Evolutionary conservation across 1,284 basidiomycete genomes (phyloP).

Genomic region (Bondarzewia mesenterica): DNA sequence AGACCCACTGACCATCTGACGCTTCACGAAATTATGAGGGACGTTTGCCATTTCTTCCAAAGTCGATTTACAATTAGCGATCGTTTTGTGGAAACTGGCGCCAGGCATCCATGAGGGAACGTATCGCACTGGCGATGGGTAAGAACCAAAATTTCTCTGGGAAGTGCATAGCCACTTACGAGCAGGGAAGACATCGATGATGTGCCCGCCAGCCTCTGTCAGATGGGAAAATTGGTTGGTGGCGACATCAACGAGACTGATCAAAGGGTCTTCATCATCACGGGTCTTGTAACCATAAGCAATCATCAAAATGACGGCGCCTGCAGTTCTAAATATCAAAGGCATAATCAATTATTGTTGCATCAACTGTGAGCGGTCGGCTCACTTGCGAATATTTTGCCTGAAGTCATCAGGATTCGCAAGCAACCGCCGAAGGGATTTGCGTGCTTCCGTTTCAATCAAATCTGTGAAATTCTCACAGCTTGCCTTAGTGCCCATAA

Average conservation of each 20-base stretch:
- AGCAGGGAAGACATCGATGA: constrained; percentile 50
- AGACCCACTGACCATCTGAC: constrained; percentile 15
- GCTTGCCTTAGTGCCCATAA: constrained; percentile 20
- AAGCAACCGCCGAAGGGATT: constrained; percentile 19
- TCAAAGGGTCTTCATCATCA: constrained; percentile 48
- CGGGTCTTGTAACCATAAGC: constrained; percentile 55
- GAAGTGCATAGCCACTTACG: constrained; percentile 26
- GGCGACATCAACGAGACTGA: constrained; percentile 47
- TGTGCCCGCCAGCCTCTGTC: constrained; percentile 47
- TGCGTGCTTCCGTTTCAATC: constrained; percentile 17
- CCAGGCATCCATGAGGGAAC: neutral
- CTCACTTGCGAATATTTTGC: constrained; percentile 14
- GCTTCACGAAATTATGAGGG: constrained; percentile 19
- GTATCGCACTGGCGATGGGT: neutral
- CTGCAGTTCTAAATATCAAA: constrained; percentile 36
- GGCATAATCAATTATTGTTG: neutral
- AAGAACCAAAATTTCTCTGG: neutral
- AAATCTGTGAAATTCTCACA: constrained; percentile 13
- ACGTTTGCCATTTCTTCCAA: constrained; percentile 17
- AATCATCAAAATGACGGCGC: constrained; percentile 50
- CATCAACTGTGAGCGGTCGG: no score
- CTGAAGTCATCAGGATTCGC: constrained; percentile 12
- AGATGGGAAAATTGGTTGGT: constrained; percentile 51
- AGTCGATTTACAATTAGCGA: constrained; percentile 12
- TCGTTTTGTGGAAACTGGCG: constrained; percentile 17